Percentiles rank a stretch among this genome's conserved stretches.
Evolutionary conservation across 352 stramenopile species (phyloP).

Genomic region (Pythium insidiosum): DNA sequence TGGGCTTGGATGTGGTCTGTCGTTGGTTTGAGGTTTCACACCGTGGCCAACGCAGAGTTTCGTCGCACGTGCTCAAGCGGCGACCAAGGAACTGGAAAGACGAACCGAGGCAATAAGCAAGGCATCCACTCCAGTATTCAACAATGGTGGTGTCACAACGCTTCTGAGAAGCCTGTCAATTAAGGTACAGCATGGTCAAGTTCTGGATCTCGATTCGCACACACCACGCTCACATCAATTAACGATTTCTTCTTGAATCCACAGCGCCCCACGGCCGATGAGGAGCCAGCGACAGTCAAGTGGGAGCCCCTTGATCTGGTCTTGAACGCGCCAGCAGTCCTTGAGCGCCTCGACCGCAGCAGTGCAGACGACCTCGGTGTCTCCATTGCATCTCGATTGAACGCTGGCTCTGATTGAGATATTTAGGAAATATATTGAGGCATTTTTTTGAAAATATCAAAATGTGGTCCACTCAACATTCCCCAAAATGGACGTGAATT

Average conservation of each 20-base stretch:
- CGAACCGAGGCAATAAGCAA: conserved; percentile 45
- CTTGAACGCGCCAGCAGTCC: conserved; percentile 38
- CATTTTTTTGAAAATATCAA: conserved; percentile 12
- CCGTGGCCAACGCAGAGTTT: conserved; percentile 41
- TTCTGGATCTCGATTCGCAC: no score
- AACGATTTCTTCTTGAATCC: background rate
- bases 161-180: conserved; percentile 58
- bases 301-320: conserved; percentile 61
- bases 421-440: conserved; percentile 2
- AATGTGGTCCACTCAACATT: background rate
- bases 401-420: background rate
- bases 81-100: conserved; percentile 56
- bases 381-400: conserved; percentile 28
- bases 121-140: conserved; percentile 51
- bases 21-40: no score
- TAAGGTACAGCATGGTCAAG: no score
- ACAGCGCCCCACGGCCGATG: conserved; percentile 25
- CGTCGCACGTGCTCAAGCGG: conserved; percentile 40
- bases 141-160: conserved; percentile 39
- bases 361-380: conserved; percentile 51
- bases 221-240: no score
- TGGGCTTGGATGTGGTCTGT: background rate
- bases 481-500: conserved; percentile 31
- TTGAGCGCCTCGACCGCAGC: conserved; percentile 43
- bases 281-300: conserved; percentile 18